Base-by-base conservation (phyloP, 345 rosid species). In the Nephelium lappaceum region DNA sequence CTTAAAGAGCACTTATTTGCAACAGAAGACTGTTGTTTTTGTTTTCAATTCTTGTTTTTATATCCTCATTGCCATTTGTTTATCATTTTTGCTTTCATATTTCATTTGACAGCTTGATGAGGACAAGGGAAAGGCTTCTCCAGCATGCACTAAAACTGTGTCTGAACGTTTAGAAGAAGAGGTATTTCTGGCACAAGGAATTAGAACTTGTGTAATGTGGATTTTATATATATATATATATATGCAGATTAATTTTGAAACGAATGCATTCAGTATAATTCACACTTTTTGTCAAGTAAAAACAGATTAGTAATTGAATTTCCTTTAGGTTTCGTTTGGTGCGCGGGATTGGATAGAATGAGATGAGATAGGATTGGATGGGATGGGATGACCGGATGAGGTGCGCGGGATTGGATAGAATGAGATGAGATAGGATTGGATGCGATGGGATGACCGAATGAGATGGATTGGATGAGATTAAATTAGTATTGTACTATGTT, bases 161-260 rank as follows among this genome's bases (percentile, higher is more conserved):
- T 83, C 93, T 9, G 92, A 94, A 80, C 98, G 93, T 53, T 78
- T 96, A 76, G 92, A 89, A 76, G 91, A 94, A 81, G 97, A 93
- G 99, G 99, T 96, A 85, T 66, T 77, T 71, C 31, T 60, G n/a
- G 36, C 79, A 41, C 38, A 69, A 60, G 69, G 49, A 6, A 80
- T 23, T 31, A 12, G 18, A 51, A 65, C 38, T 68, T 72, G 57
- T 69, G 55, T 14, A 5, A 55, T 49, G 58, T 27, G 10, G 27
- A 12, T 62, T 8, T 74, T n/a, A 42, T 31, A 25, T 45, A 31
- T 63, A 31, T 31, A 61, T 27, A 31, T 31, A 23, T 24, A 10
- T 60, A 12, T 58, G 19, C 39, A 43, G 2, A 62, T 39, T 62
- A 49, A 9, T 75, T 24, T 64, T 75, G 60, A 18, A 16, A 12